Evolutionary conservation across 164 flowering plant species (phyloP), one percentile per base, ranked within the genome.

Genomic region (Stephania cephalantha): DNA sequence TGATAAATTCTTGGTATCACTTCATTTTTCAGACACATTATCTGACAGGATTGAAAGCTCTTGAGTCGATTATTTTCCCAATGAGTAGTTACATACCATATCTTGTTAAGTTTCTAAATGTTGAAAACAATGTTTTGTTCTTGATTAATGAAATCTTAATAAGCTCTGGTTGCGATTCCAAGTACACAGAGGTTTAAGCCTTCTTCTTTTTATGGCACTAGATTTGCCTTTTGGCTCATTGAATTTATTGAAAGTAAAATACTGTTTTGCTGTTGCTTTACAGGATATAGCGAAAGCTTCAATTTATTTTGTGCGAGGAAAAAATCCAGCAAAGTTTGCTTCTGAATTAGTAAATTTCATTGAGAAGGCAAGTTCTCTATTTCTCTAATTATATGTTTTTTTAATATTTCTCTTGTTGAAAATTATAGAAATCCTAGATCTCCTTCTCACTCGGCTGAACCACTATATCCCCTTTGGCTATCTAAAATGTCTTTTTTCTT

Each of bases 221-320:
- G 63, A 64, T 35, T 35, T n/a, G 30, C 30, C 63, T 30, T 53
- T 74, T 75, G 29, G 6, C 65, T 77, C 45, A 45, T 71, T 5
- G 71, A 17, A 30, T 35, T 45, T 61, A 18, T 5, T 61, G 61
- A 15, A 11, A 42, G 11, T 10, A 58, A 0, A 55, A 31, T 25
- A 55, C 25, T 9, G 31, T 50, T 46, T 55, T 55, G 29, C 29
- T 80, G 76, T 44, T 82, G 55, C 68, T 79, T 74, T 84, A 81
- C 88, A 95, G 99, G 99, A 95, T 78, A 91, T 95, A 92, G 77
- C 87, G 58, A 89, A 77, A 81, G 92, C 88, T 15, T 86, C 95
- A 50, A 77, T 79, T 79, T 89, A 95, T 86, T 95, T 86, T 87
- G 89, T 90, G 69, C 84, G 93, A 79, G 99, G 97, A 76, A 85